These are phyloP conservation scores for Solanum peruvianum DNA, from an alignment of 257 asterid species.

Conservation along the genomic window DNA sequence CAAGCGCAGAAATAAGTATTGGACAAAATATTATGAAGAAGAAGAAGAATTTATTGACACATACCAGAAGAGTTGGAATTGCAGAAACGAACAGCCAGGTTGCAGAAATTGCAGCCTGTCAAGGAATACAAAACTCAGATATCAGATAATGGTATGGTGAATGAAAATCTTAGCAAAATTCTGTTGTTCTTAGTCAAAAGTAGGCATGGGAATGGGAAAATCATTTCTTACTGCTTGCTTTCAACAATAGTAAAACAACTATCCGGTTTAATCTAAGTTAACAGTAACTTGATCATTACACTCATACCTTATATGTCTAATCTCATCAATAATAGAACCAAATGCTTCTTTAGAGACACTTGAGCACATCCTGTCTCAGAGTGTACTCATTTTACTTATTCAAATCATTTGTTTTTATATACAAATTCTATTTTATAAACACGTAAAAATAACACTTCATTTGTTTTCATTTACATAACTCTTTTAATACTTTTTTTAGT, in stretches of 20 bases:
- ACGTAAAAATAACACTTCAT: not conserved
- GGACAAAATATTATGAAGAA: not conserved
- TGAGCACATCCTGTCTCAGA: not conserved
- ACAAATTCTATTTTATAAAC: not conserved
- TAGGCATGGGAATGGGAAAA: not conserved
- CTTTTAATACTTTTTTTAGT: not conserved
- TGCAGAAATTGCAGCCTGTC: constrained; percentile 80
- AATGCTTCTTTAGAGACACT: not conserved
- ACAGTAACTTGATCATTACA: not conserved
- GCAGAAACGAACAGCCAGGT: constrained; percentile 80
- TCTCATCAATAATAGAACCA: not conserved
- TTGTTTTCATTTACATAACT: not conserved
- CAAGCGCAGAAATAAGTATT: not conserved
- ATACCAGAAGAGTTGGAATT: constrained; percentile 78
- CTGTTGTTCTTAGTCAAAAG: not conserved
- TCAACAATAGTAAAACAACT: not conserved
- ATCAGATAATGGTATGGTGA: not conserved
- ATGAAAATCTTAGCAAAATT: not conserved
- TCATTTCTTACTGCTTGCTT: not conserved
- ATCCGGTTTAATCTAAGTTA: not conserved
- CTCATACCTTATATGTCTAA: not conserved
- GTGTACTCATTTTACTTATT: not conserved
- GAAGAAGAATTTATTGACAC: constrained; percentile 4
- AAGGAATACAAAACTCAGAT: not conserved
- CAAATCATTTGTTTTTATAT: not conserved